Percentiles rank a stretch among this genome's conserved stretches.
These are phyloP conservation scores for Candida insectalens DNA, from an alignment of 805 yeast genomes.

Conservation along the genomic window DNA sequence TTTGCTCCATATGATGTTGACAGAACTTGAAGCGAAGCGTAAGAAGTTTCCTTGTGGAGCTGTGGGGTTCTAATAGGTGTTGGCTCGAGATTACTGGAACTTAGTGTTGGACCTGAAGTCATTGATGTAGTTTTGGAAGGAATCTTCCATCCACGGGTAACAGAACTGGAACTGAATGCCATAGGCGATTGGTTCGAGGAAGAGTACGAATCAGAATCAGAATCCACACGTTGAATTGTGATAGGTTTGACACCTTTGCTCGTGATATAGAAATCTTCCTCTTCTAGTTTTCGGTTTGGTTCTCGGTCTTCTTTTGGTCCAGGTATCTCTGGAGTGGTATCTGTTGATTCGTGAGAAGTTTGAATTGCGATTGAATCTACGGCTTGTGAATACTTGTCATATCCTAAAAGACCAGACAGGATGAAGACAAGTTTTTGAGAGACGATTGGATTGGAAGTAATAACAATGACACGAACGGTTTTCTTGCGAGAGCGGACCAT, in stretches of 20 bases:
- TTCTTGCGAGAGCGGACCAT: conserved; percentile 13
- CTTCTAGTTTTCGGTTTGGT: too few relatives aligned
- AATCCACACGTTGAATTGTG: too few relatives aligned
- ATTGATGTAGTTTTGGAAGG: conserved; percentile 16
- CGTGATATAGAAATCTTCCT: too few relatives aligned
- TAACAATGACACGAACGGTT: conserved; percentile 35
- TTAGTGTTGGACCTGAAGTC: conserved; percentile 15
- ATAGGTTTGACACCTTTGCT: too few relatives aligned
- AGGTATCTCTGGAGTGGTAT: too few relatives aligned
- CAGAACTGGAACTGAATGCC: background rate
- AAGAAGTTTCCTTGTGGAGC: conserved; percentile 21
- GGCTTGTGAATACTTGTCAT: conserved; percentile 16
- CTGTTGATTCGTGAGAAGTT: too few relatives aligned
- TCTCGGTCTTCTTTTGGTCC: too few relatives aligned
- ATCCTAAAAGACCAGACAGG: conserved; percentile 38
- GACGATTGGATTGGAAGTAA: conserved; percentile 48
- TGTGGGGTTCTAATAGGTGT: conserved; percentile 13
- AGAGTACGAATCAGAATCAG: too few relatives aligned
- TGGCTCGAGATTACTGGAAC: conserved; percentile 8
- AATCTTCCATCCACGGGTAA: conserved; percentile 35
- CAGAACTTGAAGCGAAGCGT: conserved; percentile 25
- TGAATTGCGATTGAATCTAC: too few relatives aligned
- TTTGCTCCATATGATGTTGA: conserved; percentile 28
- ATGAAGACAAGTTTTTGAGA: conserved; percentile 46
- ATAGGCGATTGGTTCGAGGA: background rate